Conservation (phyloP, 495 filamentous ascomycete genomes). For the Chaetomidium leptoderma region DNA sequence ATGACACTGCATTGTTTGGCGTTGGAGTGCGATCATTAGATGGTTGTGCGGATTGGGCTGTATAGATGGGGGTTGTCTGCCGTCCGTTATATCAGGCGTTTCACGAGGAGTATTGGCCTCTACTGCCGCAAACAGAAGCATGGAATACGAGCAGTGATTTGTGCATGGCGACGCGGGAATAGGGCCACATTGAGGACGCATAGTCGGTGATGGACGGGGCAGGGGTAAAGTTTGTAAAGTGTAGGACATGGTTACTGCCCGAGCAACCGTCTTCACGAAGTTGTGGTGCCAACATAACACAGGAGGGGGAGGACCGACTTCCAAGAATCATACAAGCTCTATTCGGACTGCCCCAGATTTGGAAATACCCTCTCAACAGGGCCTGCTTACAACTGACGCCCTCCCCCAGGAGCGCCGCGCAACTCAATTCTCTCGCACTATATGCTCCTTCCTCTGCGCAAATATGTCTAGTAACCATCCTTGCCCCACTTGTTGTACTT, state of each 20-base stretch:
- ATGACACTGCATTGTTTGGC: slow-evolving; percentile 25
- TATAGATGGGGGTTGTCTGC: slow-evolving; percentile 7
- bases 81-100: slow-evolving; percentile 9
- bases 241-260: no score
- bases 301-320: background rate
- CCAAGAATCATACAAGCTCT: slow-evolving; percentile 26
- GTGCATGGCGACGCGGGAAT: no score
- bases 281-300: background rate
- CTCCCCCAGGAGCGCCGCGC: background rate
- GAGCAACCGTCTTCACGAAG: no score
- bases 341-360: slow-evolving; percentile 7
- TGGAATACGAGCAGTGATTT: no score
- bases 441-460: background rate
- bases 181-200: no score
- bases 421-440: background rate
- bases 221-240: no score
- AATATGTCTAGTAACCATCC: slow-evolving; percentile 54
- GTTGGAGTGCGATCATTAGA: slow-evolving; percentile 18
- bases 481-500: slow-evolving; percentile 99
- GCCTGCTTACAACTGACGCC: slow-evolving; percentile 21
- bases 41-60: slow-evolving; percentile 1
- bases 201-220: no score
- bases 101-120: no score
- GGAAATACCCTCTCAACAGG: slow-evolving; percentile 1
- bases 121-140: no score